A percentile compares a stretch with the other conserved stretches of the same genome.
These are phyloP conservation scores for Dryadomyces quercus-mongolicae DNA, from an alignment of 2,329 filamentous ascomycete genomes.

Conservation along the genomic window DNA sequence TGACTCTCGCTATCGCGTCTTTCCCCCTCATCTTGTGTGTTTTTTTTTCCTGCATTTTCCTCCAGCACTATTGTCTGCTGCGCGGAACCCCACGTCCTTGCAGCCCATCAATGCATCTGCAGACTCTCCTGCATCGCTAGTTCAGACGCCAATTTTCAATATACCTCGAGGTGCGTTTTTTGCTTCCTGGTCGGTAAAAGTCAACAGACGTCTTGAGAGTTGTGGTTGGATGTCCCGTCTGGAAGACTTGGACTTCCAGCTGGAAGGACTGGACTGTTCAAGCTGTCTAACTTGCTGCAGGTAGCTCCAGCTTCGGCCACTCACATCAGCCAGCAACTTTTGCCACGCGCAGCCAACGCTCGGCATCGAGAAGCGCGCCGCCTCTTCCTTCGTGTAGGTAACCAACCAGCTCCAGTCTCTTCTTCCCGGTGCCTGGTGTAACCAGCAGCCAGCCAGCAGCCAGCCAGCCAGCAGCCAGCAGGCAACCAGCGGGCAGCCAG, in stretches of 20 bases:
- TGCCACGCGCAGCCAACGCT: too few species aligned
- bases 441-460: too few species aligned
- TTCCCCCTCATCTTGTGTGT: neutral
- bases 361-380: too few species aligned
- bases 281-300: conserved; percentile 2
- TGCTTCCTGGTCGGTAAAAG: neutral
- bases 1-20: neutral
- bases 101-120: conserved; percentile 10
- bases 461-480: too few species aligned
- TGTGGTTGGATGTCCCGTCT: too few species aligned
- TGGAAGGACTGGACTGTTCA: too few species aligned
- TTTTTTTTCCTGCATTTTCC: neutral
- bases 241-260: too few species aligned
- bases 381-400: conserved; percentile 11
- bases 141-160: conserved; percentile 3
- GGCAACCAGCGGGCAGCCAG: too few species aligned
- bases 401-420: conserved; percentile 16
- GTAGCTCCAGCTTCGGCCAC: conserved; percentile 4
- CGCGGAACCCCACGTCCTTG: conserved; percentile 12
- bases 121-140: conserved; percentile 10
- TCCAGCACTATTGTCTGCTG: neutral
- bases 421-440: conserved; percentile 12
- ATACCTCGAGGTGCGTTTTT: neutral
- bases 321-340: neutral
- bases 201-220: neutral